These are phyloP conservation scores for Yarrowia sp. DNA, from an alignment of 805 yeast species.

Conservation along the genomic window DNA sequence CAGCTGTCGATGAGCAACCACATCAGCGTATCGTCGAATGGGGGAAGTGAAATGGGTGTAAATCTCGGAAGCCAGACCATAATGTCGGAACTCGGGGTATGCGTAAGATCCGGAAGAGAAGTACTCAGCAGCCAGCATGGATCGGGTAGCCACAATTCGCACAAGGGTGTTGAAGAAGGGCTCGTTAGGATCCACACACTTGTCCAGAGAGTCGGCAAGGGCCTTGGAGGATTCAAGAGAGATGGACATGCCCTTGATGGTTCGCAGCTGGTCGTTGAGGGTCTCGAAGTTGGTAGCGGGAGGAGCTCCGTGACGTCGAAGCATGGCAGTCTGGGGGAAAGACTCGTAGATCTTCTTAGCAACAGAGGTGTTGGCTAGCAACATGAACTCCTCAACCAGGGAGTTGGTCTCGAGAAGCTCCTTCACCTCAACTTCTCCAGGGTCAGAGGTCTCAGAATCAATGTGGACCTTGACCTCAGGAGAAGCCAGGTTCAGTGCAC, in stretches of 20 bases:
- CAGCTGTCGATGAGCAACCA: slow-evolving; percentile 93
- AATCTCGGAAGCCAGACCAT: slow-evolving; percentile 95
- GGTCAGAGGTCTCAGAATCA: slow-evolving; percentile 97
- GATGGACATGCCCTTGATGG: slow-evolving; percentile 69
- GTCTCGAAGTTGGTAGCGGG: slow-evolving; percentile 89
- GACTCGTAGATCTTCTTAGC: slow-evolving; percentile 90
- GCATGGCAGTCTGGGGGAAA: slow-evolving; percentile 97
- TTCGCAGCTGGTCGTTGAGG: slow-evolving; percentile 82
- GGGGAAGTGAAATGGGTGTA: slow-evolving; percentile 99
- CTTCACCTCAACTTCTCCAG: slow-evolving; percentile 91
- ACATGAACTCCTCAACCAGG: slow-evolving; percentile 96
- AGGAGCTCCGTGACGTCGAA: slow-evolving; percentile 97
- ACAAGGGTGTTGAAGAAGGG: slow-evolving; percentile 89
- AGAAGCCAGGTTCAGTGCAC: slow-evolving; percentile 93
- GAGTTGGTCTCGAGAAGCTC: slow-evolving; percentile 87
- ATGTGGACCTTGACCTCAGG: slow-evolving; percentile 97
- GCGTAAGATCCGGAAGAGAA: slow-evolving; percentile 88
- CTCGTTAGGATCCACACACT: slow-evolving; percentile 77
- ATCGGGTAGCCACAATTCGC: slow-evolving; percentile 95
- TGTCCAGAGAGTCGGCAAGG: slow-evolving; percentile 88
- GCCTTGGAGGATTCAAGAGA: slow-evolving; percentile 84
- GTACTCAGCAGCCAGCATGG: slow-evolving; percentile 99
- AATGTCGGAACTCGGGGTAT: slow-evolving; percentile 89
- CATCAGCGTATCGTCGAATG: slow-evolving; percentile 95
- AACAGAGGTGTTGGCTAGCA: slow-evolving; percentile 93